These are phyloP conservation scores for Eucalyptus sideroxylon DNA, from an alignment of 345 rosid genomes.

Conservation along the genomic window DNA sequence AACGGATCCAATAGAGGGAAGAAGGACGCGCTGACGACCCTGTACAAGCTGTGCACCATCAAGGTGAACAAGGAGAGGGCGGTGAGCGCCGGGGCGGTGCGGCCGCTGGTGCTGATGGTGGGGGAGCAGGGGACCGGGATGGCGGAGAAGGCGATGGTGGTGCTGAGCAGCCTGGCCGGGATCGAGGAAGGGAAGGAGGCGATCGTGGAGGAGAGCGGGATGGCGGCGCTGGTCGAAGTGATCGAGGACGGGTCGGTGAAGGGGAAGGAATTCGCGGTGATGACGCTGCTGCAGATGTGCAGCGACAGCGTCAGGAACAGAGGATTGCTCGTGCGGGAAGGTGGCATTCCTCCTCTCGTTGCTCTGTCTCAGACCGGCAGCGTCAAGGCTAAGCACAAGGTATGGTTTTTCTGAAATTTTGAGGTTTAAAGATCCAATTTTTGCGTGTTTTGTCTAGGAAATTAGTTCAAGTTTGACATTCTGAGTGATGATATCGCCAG, in stretches of 20 bases:
- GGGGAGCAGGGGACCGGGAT: constrained; percentile 75
- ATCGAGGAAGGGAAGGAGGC: constrained; percentile 66
- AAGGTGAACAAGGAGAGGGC: constrained; percentile 89
- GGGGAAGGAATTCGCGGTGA: constrained; percentile 84
- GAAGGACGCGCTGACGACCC: constrained; percentile 83
- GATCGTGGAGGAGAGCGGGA: constrained; percentile 84
- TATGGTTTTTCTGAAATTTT: neutral
- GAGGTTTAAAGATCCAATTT: neutral
- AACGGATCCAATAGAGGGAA: constrained; percentile 79
- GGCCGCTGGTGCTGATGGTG: constrained; percentile 74
- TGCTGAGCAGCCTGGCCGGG: constrained; percentile 66
- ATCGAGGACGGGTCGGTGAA: constrained; percentile 80
- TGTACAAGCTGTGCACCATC: constrained; percentile 77
- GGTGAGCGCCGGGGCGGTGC: constrained; percentile 78
- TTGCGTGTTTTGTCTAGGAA: neutral
- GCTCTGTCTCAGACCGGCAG: constrained; percentile 82
- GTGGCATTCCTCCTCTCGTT: constrained; percentile 96
- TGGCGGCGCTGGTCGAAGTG: constrained; percentile 82
- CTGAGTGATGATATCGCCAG: neutral
- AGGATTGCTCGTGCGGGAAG: constrained; percentile 90
- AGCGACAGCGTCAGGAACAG: constrained; percentile 63
- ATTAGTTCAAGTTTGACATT: neutral
- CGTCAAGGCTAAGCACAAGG: constrained; percentile 76
- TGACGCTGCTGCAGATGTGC: constrained; percentile 77
- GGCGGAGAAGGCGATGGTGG: constrained; percentile 97